phyloP scores from a whole-genome alignment of 2,329 filamentous ascomycete genomes.

The Volutella citrinella region DNA sequence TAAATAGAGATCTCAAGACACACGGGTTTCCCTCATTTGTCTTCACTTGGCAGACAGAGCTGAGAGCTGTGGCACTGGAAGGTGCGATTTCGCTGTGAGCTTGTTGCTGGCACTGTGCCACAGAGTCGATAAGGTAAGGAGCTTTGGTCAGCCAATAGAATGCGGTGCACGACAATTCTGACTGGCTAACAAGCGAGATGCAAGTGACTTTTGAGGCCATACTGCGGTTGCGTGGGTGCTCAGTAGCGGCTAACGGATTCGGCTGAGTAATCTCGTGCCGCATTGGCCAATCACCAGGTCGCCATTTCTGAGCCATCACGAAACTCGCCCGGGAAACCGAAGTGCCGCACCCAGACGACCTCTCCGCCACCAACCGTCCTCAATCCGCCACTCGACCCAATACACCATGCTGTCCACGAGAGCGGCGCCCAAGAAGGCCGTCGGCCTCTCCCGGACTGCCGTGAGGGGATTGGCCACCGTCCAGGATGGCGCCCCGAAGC shows the following conservation, averaged over 20 bases:
- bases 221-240: not conserved
- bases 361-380: conserved; percentile 25
- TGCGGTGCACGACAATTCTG: too few relatives aligned
- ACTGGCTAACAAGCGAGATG: conserved; percentile 19
- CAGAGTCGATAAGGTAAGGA: not conserved
- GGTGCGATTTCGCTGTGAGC: too few relatives aligned
- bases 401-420: conserved; percentile 44
- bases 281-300: conserved; percentile 41
- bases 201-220: conserved; percentile 7
- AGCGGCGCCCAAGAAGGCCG: conserved; percentile 38
- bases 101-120: too few relatives aligned
- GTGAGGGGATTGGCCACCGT: conserved; percentile 77
- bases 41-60: not conserved
- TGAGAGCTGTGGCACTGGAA: conserved; percentile 1
- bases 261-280: conserved; percentile 26
- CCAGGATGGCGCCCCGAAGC: conserved; percentile 68
- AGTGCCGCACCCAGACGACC: conserved; percentile 34
- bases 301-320: conserved; percentile 35
- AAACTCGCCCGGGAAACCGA: conserved; percentile 32
- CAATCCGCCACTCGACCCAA: conserved; percentile 29
- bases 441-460: conserved; percentile 41
- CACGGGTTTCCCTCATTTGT: too few relatives aligned
- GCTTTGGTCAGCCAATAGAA: conserved; percentile 9
- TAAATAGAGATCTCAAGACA: too few relatives aligned
- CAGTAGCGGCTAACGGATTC: conserved; percentile 28